Percentiles rank a stretch among this genome's conserved stretches.
These are phyloP conservation scores for Arthrobotrys entomopaga DNA, from an alignment of 2,329 filamentous ascomycete genomes.

Conservation along the genomic window DNA sequence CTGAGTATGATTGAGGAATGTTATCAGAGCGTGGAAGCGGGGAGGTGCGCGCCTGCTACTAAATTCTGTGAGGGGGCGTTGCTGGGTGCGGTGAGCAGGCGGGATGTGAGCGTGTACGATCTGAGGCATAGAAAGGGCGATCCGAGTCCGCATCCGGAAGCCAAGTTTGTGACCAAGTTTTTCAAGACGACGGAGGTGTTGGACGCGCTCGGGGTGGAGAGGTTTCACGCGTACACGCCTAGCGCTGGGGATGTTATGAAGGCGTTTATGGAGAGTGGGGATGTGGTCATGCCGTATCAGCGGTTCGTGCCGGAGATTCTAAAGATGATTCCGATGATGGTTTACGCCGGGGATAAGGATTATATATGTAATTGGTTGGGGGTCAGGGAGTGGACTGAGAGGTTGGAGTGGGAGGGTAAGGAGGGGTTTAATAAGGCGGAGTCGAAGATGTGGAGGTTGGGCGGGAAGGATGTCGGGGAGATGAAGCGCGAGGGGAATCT, in stretches of 20 bases:
- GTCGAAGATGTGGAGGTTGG: conserved; percentile 75
- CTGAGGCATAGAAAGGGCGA: conserved; percentile 88
- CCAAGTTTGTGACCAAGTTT: conserved; percentile 86
- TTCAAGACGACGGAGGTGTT: conserved; percentile 85
- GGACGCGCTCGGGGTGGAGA: conserved; percentile 88
- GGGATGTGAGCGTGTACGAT: conserved; percentile 93
- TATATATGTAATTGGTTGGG: conserved; percentile 98
- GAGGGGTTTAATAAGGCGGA: conserved; percentile 78
- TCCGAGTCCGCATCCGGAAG: conserved; percentile 86
- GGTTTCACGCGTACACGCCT: conserved; percentile 87
- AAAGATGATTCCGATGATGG: conserved; percentile 88
- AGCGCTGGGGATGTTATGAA: conserved; percentile 99
- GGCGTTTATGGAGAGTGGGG: conserved; percentile 95
- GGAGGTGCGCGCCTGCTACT: conserved; percentile 90
- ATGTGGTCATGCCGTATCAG: conserved; percentile 99
- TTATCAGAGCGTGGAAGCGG: conserved; percentile 89
- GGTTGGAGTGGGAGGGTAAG: conserved; percentile 91
- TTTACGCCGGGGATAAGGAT: conserved; percentile 90
- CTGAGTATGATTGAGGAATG: conserved; percentile 86
- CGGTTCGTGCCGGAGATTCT: conserved; percentile 85
- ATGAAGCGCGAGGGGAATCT: conserved; percentile 93
- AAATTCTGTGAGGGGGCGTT: conserved; percentile 99
- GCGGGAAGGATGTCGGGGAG: conserved; percentile 71
- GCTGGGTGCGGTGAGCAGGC: conserved; percentile 91
- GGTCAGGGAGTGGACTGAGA: conserved; percentile 93